phyloP scores from a whole-genome alignment of 139 green algal species.

The Closterium sp. region DNA sequence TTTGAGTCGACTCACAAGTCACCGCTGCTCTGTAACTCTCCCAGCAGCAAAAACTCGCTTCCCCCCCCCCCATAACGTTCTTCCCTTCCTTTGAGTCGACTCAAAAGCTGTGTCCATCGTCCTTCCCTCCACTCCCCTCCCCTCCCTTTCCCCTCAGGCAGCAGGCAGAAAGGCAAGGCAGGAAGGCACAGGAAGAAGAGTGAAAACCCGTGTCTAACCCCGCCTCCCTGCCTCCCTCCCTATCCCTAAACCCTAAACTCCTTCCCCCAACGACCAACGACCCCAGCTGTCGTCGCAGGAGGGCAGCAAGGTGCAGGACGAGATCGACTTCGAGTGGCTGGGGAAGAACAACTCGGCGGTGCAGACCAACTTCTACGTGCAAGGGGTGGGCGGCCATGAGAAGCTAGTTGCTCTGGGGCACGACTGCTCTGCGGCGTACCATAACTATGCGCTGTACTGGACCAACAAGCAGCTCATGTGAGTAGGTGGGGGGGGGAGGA shows the following conservation, averaged over 20 bases:
- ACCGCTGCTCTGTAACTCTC: too few relatives aligned
- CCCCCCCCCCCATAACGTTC: too few relatives aligned
- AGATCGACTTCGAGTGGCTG: slow-evolving; percentile 38
- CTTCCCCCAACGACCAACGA: background rate
- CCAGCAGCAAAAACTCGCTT: too few relatives aligned
- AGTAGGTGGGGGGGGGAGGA: background rate
- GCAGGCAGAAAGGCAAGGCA: too few relatives aligned
- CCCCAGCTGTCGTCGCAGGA: slow-evolving; percentile 8
- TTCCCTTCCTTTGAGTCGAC: background rate
- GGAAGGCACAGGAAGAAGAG: background rate
- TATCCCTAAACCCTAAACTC: background rate
- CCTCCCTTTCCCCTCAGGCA: too few relatives aligned
- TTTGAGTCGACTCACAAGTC: background rate
- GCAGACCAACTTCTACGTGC: slow-evolving; percentile 7
- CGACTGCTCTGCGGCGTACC: slow-evolving; percentile 27
- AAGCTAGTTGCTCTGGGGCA: slow-evolving; percentile 1
- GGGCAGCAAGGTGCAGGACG: slow-evolving; percentile 7
- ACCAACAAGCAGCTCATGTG: slow-evolving; percentile 6
- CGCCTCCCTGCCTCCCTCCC: background rate
- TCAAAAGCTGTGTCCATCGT: background rate
- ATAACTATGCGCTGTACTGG: slow-evolving; percentile 33
- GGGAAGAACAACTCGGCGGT: slow-evolving; percentile 9
- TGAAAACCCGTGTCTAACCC: background rate
- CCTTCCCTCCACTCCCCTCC: background rate
- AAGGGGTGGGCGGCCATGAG: background rate